Evolutionary conservation across 371 early-diverging fungal genomes (phyloP).

Genomic region (Circinella umbellata): DNA sequence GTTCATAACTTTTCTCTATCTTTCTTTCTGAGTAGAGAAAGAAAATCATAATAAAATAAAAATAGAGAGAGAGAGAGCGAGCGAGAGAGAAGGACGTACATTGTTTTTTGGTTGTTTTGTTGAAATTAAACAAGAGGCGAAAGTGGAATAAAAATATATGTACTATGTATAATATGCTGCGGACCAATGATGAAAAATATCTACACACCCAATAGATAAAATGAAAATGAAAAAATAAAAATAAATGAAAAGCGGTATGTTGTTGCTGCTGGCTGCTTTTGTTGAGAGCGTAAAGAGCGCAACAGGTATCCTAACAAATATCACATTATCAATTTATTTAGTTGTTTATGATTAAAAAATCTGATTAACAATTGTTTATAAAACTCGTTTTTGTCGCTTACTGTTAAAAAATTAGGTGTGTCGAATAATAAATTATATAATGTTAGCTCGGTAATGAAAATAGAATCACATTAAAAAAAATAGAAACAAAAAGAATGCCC

Average conservation of each 20-base stretch:
- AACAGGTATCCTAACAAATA: constrained; percentile 8
- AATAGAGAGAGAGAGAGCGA: background rate
- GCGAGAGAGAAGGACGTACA: background rate
- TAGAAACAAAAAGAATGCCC: background rate
- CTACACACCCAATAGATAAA: no score
- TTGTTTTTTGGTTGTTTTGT: background rate
- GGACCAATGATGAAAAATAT: no score
- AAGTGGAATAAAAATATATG: background rate
- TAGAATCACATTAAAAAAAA: no score
- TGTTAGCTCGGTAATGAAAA: no score
- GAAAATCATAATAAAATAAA: background rate
- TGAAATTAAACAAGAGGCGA: background rate
- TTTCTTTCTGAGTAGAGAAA: background rate
- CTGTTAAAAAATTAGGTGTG: no score
- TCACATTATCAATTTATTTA: no score
- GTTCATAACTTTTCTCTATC: no score
- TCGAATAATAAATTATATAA: no score
- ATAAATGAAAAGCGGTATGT: constrained; percentile 10
- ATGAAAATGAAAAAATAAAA: background rate
- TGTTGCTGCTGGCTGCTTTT: background rate
- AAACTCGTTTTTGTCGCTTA: no score
- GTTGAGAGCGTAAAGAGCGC: background rate
- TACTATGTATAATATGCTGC: constrained; percentile 2
- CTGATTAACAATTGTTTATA: no score
- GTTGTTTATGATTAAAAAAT: no score